These are phyloP conservation scores for Populus davidiana DNA, from an alignment of 345 rosid genomes.

Conservation along the genomic window DNA sequence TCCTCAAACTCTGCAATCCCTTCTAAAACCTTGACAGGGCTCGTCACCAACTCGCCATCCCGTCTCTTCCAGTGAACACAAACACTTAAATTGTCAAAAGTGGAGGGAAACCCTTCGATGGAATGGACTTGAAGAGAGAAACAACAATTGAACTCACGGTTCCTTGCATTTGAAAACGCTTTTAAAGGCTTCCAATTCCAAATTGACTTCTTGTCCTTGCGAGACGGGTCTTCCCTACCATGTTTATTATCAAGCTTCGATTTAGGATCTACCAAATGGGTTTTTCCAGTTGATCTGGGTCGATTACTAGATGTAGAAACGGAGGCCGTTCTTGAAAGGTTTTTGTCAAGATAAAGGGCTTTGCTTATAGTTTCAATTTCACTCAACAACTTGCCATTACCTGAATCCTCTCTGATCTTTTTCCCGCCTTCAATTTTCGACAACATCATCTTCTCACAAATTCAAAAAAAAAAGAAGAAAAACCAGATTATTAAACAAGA, in stretches of 20 bases:
- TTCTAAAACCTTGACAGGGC: constrained; percentile 54
- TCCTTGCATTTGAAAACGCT: constrained; percentile 62
- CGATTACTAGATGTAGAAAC: constrained; percentile 29
- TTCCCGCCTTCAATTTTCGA: constrained; percentile 52
- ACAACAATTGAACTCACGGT: constrained; percentile 68
- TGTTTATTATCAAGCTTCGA: constrained; percentile 24
- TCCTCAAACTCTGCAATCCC: constrained; percentile 75
- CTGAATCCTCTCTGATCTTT: constrained; percentile 52
- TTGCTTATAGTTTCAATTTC: constrained; percentile 76
- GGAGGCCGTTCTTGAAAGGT: constrained; percentile 26
- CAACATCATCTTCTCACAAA: constrained; percentile 39
- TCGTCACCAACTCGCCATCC: constrained; percentile 61
- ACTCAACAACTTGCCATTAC: constrained; percentile 49
- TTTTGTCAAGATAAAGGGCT: constrained; percentile 66
- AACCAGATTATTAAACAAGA: constrained; percentile 2
- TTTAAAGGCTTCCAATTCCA: constrained; percentile 92
- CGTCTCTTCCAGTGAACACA: constrained; percentile 90
- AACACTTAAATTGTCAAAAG: constrained; percentile 52
- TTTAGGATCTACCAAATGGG: constrained; percentile 37
- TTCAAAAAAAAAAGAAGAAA: background rate
- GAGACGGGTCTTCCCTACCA: constrained; percentile 39
- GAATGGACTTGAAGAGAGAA: constrained; percentile 77
- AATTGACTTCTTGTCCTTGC: constrained; percentile 74
- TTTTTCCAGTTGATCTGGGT: constrained; percentile 44
- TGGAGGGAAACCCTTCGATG: constrained; percentile 57